A percentile compares a stretch with the other conserved stretches of the same genome.
These are phyloP conservation scores for Glycine tomentella DNA, from an alignment of 306 rosid genomes.

Conservation along the genomic window DNA sequence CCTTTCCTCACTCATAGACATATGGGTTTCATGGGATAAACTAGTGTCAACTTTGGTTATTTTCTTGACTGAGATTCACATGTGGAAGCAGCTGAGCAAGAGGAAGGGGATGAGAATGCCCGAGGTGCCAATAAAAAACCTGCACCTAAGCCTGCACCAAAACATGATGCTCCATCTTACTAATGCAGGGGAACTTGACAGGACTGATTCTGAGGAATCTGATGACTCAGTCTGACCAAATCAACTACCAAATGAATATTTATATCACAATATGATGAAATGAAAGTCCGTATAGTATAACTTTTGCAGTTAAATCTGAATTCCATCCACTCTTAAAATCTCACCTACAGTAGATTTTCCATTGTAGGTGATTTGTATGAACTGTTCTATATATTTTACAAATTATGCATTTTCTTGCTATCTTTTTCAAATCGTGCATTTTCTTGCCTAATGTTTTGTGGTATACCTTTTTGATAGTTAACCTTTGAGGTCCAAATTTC, in stretches of 20 bases:
- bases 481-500: too few species aligned
- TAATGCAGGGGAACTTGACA: constrained; percentile 78
- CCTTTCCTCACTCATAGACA: neutral
- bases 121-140: constrained; percentile 62
- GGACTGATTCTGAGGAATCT: constrained; percentile 87
- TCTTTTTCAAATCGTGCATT: neutral
- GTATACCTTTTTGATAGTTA: too few species aligned
- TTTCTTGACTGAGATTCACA: constrained; percentile 78
- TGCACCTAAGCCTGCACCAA: constrained; percentile 59
- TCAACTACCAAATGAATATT: constrained; percentile 28
- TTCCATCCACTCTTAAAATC: constrained; percentile 2
- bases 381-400: neutral
- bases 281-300: constrained; percentile 15
- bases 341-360: neutral
- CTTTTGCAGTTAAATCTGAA: constrained; percentile 15
- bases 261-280: constrained; percentile 10
- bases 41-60: constrained; percentile 11
- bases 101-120: constrained; percentile 65
- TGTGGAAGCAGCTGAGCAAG: constrained; percentile 80
- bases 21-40: neutral
- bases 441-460: too few species aligned
- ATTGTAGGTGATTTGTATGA: neutral
- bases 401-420: neutral
- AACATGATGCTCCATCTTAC: constrained; percentile 63
- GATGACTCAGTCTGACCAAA: constrained; percentile 75